Base-by-base conservation (phyloP, 2,329 filamentous ascomycete genomes). In the Monosporascus ibericus region DNA sequence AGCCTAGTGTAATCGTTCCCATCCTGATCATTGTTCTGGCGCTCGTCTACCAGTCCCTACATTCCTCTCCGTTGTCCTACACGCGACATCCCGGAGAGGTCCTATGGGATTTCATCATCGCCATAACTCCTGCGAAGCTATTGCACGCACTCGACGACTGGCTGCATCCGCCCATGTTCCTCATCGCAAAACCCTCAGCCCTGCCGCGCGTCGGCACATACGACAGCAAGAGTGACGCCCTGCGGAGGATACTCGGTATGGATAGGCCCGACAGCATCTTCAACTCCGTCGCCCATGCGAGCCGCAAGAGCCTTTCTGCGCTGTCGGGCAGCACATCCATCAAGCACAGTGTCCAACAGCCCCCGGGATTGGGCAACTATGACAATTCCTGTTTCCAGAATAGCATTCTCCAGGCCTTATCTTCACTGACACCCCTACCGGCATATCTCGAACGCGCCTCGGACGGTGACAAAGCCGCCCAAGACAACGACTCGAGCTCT, bases 331-430 rank as follows among this genome's bases (percentile, higher is more conserved):
- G 64, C 50, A 66, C 72, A 37, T 61, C 74, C 50, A 65, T 71
- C 24, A 77, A 74, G 58, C 59, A 62, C 24, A 68, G 68, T 24
- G 63, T 70, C 24, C 72, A 77, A 44, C 69, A 70, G 34, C 87
- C 76, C 48, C 78, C 75, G 2, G 94, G 94, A 0, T 73, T 97
- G 50, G 90, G 90, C 9, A 99, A 99, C 68, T 86, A 85, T 73
- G 90, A 95, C 73, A 96, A 96, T 67, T 96, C 91, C 1, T 97
- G 94, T 74, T 99, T 95, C 68, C 94, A 97, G 70, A 99, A 99
- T 70, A 96, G 92, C 66, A 86, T 96, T 20, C 82, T 99, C 11
- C 91, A 96, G 68, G 85, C 86, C 6, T 75, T 97, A 42, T 85
- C 92, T 1, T 87, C 92, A 4, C 75, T 97, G 30, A 78, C 80